Percentiles rank a stretch among this genome's conserved stretches.
phyloP scores from a whole-genome alignment of 345 rosid genomes.

The Eucalyptus grandis region DNA sequence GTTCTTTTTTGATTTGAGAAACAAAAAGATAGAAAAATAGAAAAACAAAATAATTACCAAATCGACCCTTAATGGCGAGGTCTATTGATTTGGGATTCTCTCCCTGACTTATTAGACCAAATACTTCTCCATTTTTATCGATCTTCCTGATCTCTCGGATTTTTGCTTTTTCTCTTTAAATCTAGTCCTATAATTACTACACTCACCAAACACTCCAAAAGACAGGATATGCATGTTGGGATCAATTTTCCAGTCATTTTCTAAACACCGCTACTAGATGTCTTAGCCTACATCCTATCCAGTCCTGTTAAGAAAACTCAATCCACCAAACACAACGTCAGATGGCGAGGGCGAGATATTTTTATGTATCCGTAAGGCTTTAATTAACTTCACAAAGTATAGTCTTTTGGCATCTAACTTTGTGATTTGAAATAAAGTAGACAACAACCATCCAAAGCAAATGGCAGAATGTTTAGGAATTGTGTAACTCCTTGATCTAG shows the following conservation, averaged over 20 bases:
- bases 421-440: not conserved
- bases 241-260: not conserved
- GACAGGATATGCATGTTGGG: not conserved
- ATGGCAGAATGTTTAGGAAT: not conserved
- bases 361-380: not conserved
- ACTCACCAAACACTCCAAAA: not conserved
- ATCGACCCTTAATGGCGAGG: rapidly evolving
- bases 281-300: not conserved
- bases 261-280: not conserved
- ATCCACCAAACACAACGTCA: not conserved
- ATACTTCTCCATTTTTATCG: not conserved
- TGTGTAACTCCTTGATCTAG: not conserved
- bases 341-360: not conserved
- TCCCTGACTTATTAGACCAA: not conserved
- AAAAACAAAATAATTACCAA: too few species aligned
- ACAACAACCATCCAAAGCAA: not conserved
- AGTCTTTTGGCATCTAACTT: not conserved
- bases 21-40: too few species aligned
- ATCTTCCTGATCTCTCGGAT: not conserved
- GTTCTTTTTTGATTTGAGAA: rapidly evolving
- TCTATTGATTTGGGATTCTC: too few species aligned
- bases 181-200: not conserved
- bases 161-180: not conserved
- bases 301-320: not conserved
- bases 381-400: not conserved